A percentile compares a stretch with the other conserved stretches of the same genome.
These are phyloP conservation scores for Lentinula detonsa DNA, from an alignment of 768 basidiomycete species.

Conservation along the genomic window DNA sequence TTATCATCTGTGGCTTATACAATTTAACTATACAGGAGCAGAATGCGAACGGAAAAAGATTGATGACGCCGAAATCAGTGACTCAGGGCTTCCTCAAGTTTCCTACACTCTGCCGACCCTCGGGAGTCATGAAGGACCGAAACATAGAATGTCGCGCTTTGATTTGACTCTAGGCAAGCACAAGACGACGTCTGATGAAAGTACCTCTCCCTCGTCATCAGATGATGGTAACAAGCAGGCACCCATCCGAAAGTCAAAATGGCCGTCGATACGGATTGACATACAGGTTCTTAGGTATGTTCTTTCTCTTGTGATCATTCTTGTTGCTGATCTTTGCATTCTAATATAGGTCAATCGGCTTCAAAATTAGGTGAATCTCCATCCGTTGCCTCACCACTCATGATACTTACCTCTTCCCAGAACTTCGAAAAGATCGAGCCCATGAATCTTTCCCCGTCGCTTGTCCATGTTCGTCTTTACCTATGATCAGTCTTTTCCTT, in stretches of 20 bases:
- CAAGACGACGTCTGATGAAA: neutral
- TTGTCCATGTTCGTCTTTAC: neutral
- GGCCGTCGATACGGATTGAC: conserved; percentile 1
- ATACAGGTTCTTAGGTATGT: conserved; percentile 2
- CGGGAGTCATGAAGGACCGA: neutral
- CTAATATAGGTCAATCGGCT: neutral
- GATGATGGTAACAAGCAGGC: neutral
- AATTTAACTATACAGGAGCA: neutral
- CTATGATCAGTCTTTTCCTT: neutral
- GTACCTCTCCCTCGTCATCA: neutral
- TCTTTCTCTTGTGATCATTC: neutral
- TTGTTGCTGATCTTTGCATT: neutral
- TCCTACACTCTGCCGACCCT: neutral
- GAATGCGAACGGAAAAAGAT: neutral
- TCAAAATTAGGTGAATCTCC: neutral
- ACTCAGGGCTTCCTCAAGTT: neutral
- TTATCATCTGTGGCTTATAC: too few species aligned
- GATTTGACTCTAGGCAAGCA: neutral
- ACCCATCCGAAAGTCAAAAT: neutral
- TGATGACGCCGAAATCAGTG: neutral
- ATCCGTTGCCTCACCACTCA: neutral
- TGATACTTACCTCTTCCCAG: neutral
- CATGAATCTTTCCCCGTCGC: neutral
- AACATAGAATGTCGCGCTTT: neutral
- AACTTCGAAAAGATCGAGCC: neutral